Base-by-base conservation (phyloP, 257 asterid species). In the Gentiana dahurica region DNA sequence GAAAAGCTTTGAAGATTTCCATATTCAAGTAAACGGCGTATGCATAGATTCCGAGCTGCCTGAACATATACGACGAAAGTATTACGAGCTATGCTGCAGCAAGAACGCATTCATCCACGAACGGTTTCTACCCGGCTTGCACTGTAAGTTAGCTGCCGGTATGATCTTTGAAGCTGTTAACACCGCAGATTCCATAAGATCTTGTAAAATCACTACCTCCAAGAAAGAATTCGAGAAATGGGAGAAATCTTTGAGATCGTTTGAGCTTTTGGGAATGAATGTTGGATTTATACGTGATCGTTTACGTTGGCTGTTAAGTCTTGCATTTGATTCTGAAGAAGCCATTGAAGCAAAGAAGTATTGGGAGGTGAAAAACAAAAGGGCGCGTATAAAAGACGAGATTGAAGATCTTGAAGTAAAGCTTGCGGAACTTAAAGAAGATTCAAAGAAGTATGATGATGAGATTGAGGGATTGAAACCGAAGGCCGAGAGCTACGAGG, bases 31-130 rank as follows among this genome's bases (percentile, higher is more conserved):
- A 53, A 73, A 73, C 37, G 74, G 74, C 13, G 46, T 58, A 33
- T 65, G 68, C 63, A 68, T 73, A 36, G 75, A 73, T 39, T 68
- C 79, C 8, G 79, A 73, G 56, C 61, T 73, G 13, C 75, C 79
- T 2, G 68, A 68, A 36, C 58, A 57, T 4, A 34, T 68, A n/a
- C 38, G 75, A 44, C 37, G 64, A 37, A 68, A 73, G 44, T 73
- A 73, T 47, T 73, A 65, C 35, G 72, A 68, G 34, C 72, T 73
- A 32, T 73, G 79, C 64, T 47, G 75, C 69, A 65, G 66, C 49
- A 69, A 65, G 58, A 70, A 73, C 3, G 36, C 57, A 11, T 73
- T 54, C 36, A 68, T 73, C 55, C 79, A 73, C 4, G 72, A 73
- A 9, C 63, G 62, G n/a, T 56, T 73, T 35, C 68, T 73, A 12